Evolutionary conservation across 306 rosid species (phyloP), one percentile per base, ranked within the genome.

Genomic region (Parietaria judaica): DNA sequence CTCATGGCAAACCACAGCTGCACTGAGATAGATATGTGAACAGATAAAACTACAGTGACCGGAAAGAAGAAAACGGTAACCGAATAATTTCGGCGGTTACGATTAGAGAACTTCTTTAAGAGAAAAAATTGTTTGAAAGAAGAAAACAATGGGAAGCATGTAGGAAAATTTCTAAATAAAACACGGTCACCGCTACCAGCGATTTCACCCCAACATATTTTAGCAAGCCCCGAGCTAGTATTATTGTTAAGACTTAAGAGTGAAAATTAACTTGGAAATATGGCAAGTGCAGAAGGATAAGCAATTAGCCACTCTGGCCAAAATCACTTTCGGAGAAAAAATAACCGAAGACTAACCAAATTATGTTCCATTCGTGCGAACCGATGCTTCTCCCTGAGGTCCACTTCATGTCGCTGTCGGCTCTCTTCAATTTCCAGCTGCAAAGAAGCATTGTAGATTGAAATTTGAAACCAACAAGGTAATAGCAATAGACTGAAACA

Each of bases 401-500:
- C 99, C 50, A 88, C 96, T 55, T 86, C 94, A 74, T 94, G 99
- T 39, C 91, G 80, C 67, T 86, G 83, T 58, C 71, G 74, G 85
- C 99, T 94, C 54, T 75, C 49, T 74, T 84, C 95, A 76, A 81
- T 72, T 82, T 94, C 99, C 71, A 56, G 81, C 99, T 94, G 88
- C 70, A 81, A 66, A 63, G 37, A 46, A 47, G 5, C 8, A 51
- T 35, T 62, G 5, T 3, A 3, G 39, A 6, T 58, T 64, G 36
- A 53, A 3, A 54, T 46, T 23, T 23, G 31, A 23, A 43, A 16
- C 37, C 4, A 59, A 14, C 37, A 60, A 5, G 16, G 36, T 14
- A 58, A 12, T 3, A 14, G 8, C n/a, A 13, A 11, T 41, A 6
- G 5, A 39, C 8, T 9, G 10, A 14, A 55, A 34, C 5, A 23